These are phyloP conservation scores for Acacia crassicarpa DNA, from an alignment of 306 rosid genomes.

Conservation along the genomic window DNA sequence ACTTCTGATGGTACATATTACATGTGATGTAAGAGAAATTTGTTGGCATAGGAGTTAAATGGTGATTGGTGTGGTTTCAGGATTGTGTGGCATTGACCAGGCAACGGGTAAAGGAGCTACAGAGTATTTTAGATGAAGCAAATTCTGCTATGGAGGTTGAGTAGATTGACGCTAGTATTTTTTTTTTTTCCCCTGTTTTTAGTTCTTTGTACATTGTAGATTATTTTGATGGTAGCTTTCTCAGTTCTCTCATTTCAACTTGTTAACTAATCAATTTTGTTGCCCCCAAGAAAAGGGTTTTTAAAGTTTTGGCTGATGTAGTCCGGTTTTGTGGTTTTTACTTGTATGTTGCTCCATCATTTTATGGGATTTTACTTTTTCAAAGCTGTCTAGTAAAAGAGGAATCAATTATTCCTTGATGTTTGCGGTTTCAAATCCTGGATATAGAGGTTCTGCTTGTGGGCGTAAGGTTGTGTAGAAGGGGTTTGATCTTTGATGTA, in stretches of 20 bases:
- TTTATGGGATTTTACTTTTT: neutral
- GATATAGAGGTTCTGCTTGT: too few relatives aligned
- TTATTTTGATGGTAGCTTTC: neutral
- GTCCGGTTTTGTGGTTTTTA: neutral
- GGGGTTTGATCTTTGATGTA: neutral
- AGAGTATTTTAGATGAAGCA: conserved; percentile 57
- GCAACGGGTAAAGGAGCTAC: conserved; percentile 77
- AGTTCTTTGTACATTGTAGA: conserved; percentile 30
- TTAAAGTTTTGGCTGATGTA: neutral
- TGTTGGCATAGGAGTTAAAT: neutral
- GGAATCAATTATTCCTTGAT: neutral
- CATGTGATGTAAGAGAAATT: conserved; percentile 16
- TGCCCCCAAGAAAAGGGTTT: neutral
- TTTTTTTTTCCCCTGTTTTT: neutral
- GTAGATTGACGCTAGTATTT: conserved; percentile 35
- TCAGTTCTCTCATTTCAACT: neutral
- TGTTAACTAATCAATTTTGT: neutral
- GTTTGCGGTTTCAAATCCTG: too few relatives aligned
- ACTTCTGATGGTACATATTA: neutral
- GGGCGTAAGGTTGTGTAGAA: neutral
- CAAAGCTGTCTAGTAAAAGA: neutral
- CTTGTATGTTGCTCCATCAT: neutral
- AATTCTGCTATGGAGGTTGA: conserved; percentile 64
- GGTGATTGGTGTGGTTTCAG: conserved; percentile 52
- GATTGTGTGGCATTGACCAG: conserved; percentile 76